phyloP scores from a whole-genome alignment of 2,329 filamentous ascomycete species.

The Sordariomycetes sp. region DNA sequence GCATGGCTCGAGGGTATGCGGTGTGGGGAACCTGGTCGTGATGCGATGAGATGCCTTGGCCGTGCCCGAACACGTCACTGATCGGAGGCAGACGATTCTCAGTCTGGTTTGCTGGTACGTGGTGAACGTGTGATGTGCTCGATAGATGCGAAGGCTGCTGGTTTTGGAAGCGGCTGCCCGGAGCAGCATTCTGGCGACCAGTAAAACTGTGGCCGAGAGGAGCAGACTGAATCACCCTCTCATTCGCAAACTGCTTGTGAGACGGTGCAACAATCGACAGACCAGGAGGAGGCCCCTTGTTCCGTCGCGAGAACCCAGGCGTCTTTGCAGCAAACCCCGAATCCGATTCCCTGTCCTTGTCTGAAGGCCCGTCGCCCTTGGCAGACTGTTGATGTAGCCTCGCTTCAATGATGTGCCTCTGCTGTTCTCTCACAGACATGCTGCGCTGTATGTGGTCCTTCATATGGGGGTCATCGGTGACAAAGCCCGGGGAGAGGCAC shows the following conservation, averaged over 20 bases:
- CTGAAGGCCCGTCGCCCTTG: slow-evolving; percentile 56
- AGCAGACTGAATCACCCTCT: slow-evolving; percentile 93
- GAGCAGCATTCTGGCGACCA: slow-evolving; percentile 71
- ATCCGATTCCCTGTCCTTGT: slow-evolving; percentile 41
- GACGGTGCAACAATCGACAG: slow-evolving; percentile 93
- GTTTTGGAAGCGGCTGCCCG: slow-evolving; percentile 65
- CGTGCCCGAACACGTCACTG: slow-evolving; percentile 91
- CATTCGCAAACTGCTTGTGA: slow-evolving; percentile 83
- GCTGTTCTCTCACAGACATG: slow-evolving; percentile 86
- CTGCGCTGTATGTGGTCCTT: slow-evolving; percentile 91
- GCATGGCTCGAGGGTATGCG: slow-evolving; percentile 54
- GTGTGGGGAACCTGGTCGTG: slow-evolving; percentile 55
- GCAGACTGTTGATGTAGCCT: slow-evolving; percentile 82
- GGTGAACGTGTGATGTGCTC: slow-evolving; percentile 83
- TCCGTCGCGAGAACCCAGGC: slow-evolving; percentile 61
- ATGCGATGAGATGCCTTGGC: slow-evolving; percentile 59
- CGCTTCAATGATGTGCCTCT: slow-evolving; percentile 89
- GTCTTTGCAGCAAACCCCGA: slow-evolving; percentile 55
- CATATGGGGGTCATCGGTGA: slow-evolving; percentile 94
- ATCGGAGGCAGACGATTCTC: slow-evolving; percentile 89
- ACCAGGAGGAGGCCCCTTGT: slow-evolving; percentile 79
- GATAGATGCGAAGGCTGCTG: slow-evolving; percentile 78
- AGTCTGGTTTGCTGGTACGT: slow-evolving; percentile 79
- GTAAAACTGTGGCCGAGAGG: slow-evolving; percentile 94
- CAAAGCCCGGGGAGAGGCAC: slow-evolving; percentile 90